These are phyloP conservation scores for Sphagnum fallax DNA, from an alignment of 228 moss, liverwort and hornwort genomes.

Conservation along the genomic window DNA sequence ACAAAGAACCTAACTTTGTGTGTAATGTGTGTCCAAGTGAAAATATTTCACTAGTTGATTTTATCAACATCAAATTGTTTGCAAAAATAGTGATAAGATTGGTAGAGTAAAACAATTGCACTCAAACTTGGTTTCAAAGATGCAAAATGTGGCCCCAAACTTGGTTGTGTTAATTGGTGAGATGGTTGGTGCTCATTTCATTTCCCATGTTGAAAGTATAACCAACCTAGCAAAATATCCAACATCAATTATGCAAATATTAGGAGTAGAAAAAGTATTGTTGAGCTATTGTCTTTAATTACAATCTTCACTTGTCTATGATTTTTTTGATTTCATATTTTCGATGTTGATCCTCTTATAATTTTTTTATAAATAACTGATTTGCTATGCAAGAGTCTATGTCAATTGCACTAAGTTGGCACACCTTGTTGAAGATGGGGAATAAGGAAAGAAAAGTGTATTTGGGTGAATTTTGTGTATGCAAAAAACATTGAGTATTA, in stretches of 20 bases:
- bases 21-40: slow-evolving; percentile 41
- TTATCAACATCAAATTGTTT: slow-evolving; percentile 84
- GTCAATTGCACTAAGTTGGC: no score
- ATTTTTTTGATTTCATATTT: no score
- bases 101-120: slow-evolving; percentile 96
- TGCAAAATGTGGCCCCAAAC: slow-evolving; percentile 93
- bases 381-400: no score
- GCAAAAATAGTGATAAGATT: slow-evolving; percentile 68
- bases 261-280: slow-evolving; percentile 87
- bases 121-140: slow-evolving; percentile 80
- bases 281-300: slow-evolving; percentile 43
- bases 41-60: slow-evolving; percentile 88
- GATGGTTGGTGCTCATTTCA: slow-evolving; percentile 89
- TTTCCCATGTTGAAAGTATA: slow-evolving; percentile 90
- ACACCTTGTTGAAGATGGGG: no score
- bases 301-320: no score
- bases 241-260: slow-evolving; percentile 84
- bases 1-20: neutral
- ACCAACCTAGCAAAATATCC: slow-evolving; percentile 95
- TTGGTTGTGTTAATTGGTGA: slow-evolving; percentile 90
- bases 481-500: no score
- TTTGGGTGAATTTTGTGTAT: no score
- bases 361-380: no score
- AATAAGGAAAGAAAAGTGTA: no score
- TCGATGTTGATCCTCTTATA: no score